Base-by-base conservation (phyloP, 495 filamentous ascomycete species). In the Aspergillus bridgeri region DNA sequence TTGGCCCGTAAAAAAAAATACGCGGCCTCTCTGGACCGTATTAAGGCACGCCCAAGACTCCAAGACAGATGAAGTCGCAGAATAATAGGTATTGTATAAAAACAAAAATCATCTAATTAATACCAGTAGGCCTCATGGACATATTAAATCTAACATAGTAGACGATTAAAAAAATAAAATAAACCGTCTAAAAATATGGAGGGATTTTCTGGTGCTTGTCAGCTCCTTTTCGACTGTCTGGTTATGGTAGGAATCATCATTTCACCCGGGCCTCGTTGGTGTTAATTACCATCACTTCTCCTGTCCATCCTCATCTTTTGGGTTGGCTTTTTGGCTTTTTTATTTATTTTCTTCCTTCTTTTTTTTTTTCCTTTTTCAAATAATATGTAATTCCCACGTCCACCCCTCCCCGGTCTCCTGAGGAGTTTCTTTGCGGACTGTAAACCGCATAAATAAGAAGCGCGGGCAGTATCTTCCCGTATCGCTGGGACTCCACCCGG, bases 401-500 rank as follows among this genome's bases (percentile, higher is more conserved):
- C 42, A 8, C 38, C 38, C 21, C n/a, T n/a, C 22, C 29, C 33
- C 20, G 5, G 33, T 38, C 33, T 38, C 33, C 33, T 38, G 33
- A 38, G 33, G 9, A 38, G 33, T 38, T 38, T 38, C 33, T 15
- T 38, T 38, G 13, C 33, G 33, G 33, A 38, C 33, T 38, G 33
- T 38, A 38, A 29, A 52, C 48, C 46, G 42, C 42, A 44, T 53
- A 58, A 53, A n/a, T n/a, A n/a, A n/a, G n/a, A 51, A 27, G 20
- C 38, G 25, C n/a, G n/a, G n/a, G n/a, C 51, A 19, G 27, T 38
- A 33, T 22, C 53, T 53, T 48, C 48, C 43, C 43, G 53, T 63
- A 63, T 53, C 56, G 59, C 60, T 22, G 51, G 9, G 42, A 54
- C 29, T 25, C 42, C 55, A 33, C 48, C 48, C 48, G 24, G 29